Percentiles rank a stretch among this genome's conserved stretches.
These are phyloP conservation scores for Scorias spongiosa DNA, from an alignment of 2,329 filamentous ascomycete species.

Conservation along the genomic window DNA sequence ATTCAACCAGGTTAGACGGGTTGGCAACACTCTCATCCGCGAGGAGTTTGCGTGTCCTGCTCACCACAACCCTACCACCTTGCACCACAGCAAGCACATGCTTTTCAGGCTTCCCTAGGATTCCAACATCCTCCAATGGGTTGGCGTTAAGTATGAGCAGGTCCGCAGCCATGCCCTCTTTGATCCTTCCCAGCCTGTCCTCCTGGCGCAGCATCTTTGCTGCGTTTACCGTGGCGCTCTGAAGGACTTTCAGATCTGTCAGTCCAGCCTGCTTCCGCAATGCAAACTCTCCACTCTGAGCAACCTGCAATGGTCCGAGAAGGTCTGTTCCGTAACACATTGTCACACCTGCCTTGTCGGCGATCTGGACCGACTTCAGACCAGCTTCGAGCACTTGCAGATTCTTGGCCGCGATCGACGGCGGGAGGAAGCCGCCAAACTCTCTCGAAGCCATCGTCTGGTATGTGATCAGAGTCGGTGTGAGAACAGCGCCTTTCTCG, in stretches of 20 bases:
- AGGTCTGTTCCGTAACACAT: slow-evolving; percentile 44
- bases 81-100: slow-evolving; percentile 39
- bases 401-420: slow-evolving; percentile 35
- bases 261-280: slow-evolving; percentile 31
- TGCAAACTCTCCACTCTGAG: slow-evolving; percentile 36
- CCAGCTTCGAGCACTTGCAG: slow-evolving; percentile 33
- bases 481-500: slow-evolving; percentile 33
- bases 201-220: slow-evolving; percentile 35
- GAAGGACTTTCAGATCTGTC: slow-evolving; percentile 29
- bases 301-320: slow-evolving; percentile 33
- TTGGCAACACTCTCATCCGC: neutral
- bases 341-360: slow-evolving; percentile 36
- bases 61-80: slow-evolving; percentile 34
- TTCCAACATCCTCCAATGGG: slow-evolving; percentile 39
- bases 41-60: slow-evolving; percentile 17
- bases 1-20: neutral
- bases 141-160: slow-evolving; percentile 37
- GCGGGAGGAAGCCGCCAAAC: slow-evolving; percentile 30
- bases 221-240: slow-evolving; percentile 37
- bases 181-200: slow-evolving; percentile 34
- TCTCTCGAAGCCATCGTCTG: slow-evolving; percentile 31
- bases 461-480: slow-evolving; percentile 40
- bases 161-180: slow-evolving; percentile 37
- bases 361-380: slow-evolving; percentile 32
- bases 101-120: slow-evolving; percentile 34